Conservation (phyloP, 2,329 filamentous ascomycete genomes). For the Phyllosticta citriasiana region DNA sequence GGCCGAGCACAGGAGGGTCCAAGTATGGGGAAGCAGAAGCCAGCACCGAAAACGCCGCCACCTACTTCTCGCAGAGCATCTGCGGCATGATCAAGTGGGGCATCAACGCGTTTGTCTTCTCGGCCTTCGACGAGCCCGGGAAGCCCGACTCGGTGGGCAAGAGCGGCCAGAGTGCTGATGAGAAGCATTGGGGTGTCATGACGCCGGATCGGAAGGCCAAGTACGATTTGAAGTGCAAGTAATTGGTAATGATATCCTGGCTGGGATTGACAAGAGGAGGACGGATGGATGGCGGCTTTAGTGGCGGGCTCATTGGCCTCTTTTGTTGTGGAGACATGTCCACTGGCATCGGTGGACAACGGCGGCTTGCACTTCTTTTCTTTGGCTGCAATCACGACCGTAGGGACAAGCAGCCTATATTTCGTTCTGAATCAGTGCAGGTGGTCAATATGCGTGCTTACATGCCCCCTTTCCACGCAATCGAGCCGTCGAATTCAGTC, state of each 20-base stretch:
- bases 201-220: slow-evolving; percentile 48
- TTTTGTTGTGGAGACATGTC: not conserved
- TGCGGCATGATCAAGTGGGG: slow-evolving; percentile 57
- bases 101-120: slow-evolving; percentile 62
- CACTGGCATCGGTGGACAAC: too few relatives aligned
- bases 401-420: too few relatives aligned
- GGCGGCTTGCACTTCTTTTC: too few relatives aligned
- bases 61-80: slow-evolving; percentile 52
- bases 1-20: slow-evolving; percentile 50
- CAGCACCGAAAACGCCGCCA: slow-evolving; percentile 46
- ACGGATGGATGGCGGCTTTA: not conserved
- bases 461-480: too few relatives aligned
- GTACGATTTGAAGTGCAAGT: slow-evolving; percentile 32
- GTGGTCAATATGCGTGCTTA: too few relatives aligned
- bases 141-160: slow-evolving; percentile 56
- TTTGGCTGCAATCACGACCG: too few relatives aligned
- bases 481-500: too few relatives aligned
- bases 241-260: not conserved
- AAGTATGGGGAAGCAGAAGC: slow-evolving; percentile 54
- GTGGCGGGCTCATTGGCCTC: not conserved
- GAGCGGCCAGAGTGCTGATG: slow-evolving; percentile 50
- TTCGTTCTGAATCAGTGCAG: too few relatives aligned
- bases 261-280: not conserved
- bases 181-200: slow-evolving; percentile 63
- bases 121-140: slow-evolving; percentile 64